These are phyloP conservation scores for Elsinoe batatas DNA, from an alignment of 2,329 filamentous ascomycete genomes.

Conservation along the genomic window DNA sequence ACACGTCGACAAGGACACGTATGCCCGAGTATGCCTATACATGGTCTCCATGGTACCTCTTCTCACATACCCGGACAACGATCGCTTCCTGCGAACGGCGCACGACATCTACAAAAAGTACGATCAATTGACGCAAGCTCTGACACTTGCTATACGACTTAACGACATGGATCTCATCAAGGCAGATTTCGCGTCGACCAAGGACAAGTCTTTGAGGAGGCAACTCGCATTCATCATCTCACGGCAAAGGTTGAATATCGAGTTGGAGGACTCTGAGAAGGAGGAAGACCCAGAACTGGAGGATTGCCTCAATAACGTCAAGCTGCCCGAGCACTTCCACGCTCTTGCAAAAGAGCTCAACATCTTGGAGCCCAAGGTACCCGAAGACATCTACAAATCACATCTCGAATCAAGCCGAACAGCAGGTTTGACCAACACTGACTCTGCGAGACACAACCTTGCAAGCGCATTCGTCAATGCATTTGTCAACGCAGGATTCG, in stretches of 20 bases:
- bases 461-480: constrained; percentile 94
- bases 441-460: constrained; percentile 91
- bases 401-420: constrained; percentile 93
- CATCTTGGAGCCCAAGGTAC: constrained; percentile 90
- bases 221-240: constrained; percentile 91
- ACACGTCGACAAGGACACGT: constrained; percentile 90
- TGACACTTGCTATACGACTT: constrained; percentile 84
- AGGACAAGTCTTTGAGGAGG: constrained; percentile 75
- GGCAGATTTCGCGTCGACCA: constrained; percentile 67
- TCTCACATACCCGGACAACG: constrained; percentile 94
- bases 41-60: constrained; percentile 99
- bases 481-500: constrained; percentile 92
- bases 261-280: constrained; percentile 51
- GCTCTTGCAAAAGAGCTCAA: constrained; percentile 90
- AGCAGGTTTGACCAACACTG: constrained; percentile 84
- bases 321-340: constrained; percentile 86
- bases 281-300: constrained; percentile 64
- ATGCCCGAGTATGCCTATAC: constrained; percentile 85
- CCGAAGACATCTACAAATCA: constrained; percentile 98
- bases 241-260: constrained; percentile 78
- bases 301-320: constrained; percentile 80
- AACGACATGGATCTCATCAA: constrained; percentile 74
- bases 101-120: constrained; percentile 91
- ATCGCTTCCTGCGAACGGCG: constrained; percentile 84
- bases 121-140: constrained; percentile 85